Evolutionary conservation across 2,329 filamentous ascomycete genomes (phyloP), one percentile per base, ranked within the genome.

Genomic region (Colletotrichum caudatum): DNA sequence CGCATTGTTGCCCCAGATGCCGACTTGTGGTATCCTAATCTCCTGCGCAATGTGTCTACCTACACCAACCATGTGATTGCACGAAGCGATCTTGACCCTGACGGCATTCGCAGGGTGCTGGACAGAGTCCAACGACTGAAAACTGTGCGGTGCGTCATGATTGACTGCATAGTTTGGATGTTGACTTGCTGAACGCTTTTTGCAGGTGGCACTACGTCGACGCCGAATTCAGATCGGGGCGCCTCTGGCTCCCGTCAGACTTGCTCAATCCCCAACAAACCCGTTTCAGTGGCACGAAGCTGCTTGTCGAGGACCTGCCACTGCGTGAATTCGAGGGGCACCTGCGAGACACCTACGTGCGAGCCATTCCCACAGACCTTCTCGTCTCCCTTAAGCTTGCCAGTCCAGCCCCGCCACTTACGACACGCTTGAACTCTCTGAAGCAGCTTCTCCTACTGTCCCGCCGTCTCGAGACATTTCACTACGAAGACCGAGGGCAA

Each of bases 401-500:
- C 14, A 79, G 75, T 48, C 80, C 84, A 3, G 78, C 79, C 0
- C 82, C 82, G 7, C 82, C 82, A 1, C 79, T 85, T 6, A 83
- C 82, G 5, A 81, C 81, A 1, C 80, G 79, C 3, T 77, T 85
- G 5, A 79, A 79, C 20, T 81, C 81, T 0, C 74, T 87, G n/a
- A 86, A 85, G 76, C 76, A 76, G 11, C 79, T 87, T 20, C 77
- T 87, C 1, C 68, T 85, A 11, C 71, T 77, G 14, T 78, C 82
- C 11, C 75, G 74, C 4, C 76, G 73, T 9, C 79, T 85, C 2
- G 77, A 81, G 72, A 80, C 76, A 0, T 78, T 87, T n/a, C 79
- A 82, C 64, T 85, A 85, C 73, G 76, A 81, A 39, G 84, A 85
- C 64, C 76, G 82, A 14, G 84, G 84, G 1, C 83, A 85, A 65